Percentiles rank a stretch among this genome's conserved stretches.
These are phyloP conservation scores for Candida anutae DNA, from an alignment of 1,139 yeast genomes.

Conservation along the genomic window DNA sequence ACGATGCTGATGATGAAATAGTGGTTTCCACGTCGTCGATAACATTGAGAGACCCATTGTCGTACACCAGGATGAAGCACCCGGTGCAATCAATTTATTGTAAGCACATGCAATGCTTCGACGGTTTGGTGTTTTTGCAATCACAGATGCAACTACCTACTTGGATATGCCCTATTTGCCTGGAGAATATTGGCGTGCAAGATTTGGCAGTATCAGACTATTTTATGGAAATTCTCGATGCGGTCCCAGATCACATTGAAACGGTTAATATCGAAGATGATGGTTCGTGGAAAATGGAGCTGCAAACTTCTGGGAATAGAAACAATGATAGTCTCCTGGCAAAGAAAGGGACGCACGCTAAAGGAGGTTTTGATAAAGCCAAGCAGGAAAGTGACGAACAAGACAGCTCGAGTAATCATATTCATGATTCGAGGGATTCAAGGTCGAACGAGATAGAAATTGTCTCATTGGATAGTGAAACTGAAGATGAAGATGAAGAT, in stretches of 20 bases:
- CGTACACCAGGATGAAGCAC: conserved; percentile 49
- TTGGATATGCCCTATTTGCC: conserved; percentile 68
- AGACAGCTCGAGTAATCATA: neutral
- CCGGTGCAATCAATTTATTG: conserved; percentile 58
- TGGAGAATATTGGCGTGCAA: conserved; percentile 29
- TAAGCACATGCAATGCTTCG: conserved; percentile 68
- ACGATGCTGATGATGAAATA: conserved; percentile 45
- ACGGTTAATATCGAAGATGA: conserved; percentile 46
- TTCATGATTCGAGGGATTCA: neutral
- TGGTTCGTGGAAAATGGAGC: conserved; percentile 48
- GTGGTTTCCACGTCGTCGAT: conserved; percentile 49
- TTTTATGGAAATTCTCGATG: conserved; percentile 41
- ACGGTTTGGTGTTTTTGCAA: conserved; percentile 50
- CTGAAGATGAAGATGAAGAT: conserved; percentile 13
- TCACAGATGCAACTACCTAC: conserved; percentile 56
- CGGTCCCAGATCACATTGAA: conserved; percentile 41
- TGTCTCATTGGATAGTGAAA: conserved; percentile 21
- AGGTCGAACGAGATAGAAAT: conserved; percentile 8
- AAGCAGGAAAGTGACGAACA: conserved; percentile 1
- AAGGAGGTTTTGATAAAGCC: conserved; percentile 1
- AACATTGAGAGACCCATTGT: conserved; percentile 57
- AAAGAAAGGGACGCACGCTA: conserved; percentile 1
- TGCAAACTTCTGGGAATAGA: conserved; percentile 3
- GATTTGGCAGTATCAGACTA: conserved; percentile 58
- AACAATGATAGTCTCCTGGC: conserved; percentile 4